These are phyloP conservation scores for Mrakiaceae sp. DNA, from an alignment of 1,284 basidiomycete genomes.

Conservation along the genomic window DNA sequence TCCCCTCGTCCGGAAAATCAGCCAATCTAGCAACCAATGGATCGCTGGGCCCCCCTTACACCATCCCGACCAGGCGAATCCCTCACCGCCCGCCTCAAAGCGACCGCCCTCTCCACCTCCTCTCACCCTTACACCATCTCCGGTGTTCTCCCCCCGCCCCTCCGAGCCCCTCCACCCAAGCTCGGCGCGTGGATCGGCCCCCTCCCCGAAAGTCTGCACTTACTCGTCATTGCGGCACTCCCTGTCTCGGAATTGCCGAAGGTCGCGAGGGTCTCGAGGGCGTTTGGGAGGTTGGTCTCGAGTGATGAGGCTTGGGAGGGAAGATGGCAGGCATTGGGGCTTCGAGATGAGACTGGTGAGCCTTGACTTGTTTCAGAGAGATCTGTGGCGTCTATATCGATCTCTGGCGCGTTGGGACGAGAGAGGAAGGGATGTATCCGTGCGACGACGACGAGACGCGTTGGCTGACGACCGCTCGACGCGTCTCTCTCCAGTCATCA, in stretches of 20 bases:
- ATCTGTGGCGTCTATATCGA: neutral
- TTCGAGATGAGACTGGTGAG: slow-evolving; percentile 31
- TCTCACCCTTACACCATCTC: slow-evolving; percentile 19
- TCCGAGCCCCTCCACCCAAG: slow-evolving; percentile 40
- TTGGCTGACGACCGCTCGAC: too few relatives aligned
- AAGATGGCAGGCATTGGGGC: slow-evolving; percentile 52
- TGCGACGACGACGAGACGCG: too few relatives aligned
- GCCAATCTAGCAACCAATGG: slow-evolving; percentile 19
- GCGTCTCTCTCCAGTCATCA: too few relatives aligned
- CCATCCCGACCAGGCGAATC: slow-evolving; percentile 34
- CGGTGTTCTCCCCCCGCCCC: slow-evolving; percentile 18
- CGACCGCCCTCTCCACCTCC: slow-evolving; percentile 39
- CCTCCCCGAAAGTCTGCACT: slow-evolving; percentile 63
- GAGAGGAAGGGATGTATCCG: too few relatives aligned
- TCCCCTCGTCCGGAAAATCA: too few relatives aligned
- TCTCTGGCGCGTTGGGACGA: too few relatives aligned
- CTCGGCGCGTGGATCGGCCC: slow-evolving; percentile 55
- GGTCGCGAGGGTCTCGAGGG: slow-evolving; percentile 55
- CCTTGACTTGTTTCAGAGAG: neutral
- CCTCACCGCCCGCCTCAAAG: slow-evolving; percentile 31
- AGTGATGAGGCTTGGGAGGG: slow-evolving; percentile 65
- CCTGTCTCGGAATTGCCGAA: slow-evolving; percentile 66
- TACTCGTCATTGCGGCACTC: slow-evolving; percentile 56
- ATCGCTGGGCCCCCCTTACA: slow-evolving; percentile 31
- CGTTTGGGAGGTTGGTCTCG: slow-evolving; percentile 50